Base-by-base conservation (phyloP, 106 monocot species). In the Dendrobium nobile region DNA sequence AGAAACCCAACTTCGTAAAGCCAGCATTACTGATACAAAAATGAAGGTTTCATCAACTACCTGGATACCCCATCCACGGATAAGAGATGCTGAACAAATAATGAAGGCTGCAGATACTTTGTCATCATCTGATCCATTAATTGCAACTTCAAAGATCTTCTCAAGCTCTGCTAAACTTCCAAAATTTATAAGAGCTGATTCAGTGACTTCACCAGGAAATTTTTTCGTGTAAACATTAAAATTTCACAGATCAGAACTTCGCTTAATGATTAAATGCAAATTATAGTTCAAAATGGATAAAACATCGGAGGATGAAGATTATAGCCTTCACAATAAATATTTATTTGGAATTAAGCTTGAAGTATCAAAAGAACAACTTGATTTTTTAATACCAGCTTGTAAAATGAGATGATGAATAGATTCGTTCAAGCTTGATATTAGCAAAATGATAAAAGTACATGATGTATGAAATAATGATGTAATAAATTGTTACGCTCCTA, bases 31-130 rank as follows among this genome's bases (percentile, higher is more conserved):
- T 4, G 19, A 5, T 18, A 74, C 22, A 51, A 8, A 9, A 24
- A 15, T n/a, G 43, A 75, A 41, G 58, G 31, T 16, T 26, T 75
- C 27, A 42, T 48, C 13, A 72, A 77, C 72, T 85, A 99, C 99
- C 91, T 99, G 99, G 83, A 95, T 85, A 90, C 91, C 93, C 95
- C 99, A 99, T 72, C 99, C 99, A 83, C 88, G 87, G 59, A 91
- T 82, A 77, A 95, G 85, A 81, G 99, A 92, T 45, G 95, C 95
- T 79, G 95, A 92, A 90, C 95, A 99, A 68, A 99, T 87, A 79
- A 99, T 80, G 45, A 84, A 85, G 48, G 99, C 95, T 80, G 95
- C 99, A 78, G 87, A 90, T 84, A 95, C 78, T 81, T 84, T 95
- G 68, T 93, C 93, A 27, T 93, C 90, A 81, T 89, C 87, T 83